These are phyloP conservation scores for Thelephora terrestris DNA, from an alignment of 1,284 basidiomycete species.

Conservation along the genomic window DNA sequence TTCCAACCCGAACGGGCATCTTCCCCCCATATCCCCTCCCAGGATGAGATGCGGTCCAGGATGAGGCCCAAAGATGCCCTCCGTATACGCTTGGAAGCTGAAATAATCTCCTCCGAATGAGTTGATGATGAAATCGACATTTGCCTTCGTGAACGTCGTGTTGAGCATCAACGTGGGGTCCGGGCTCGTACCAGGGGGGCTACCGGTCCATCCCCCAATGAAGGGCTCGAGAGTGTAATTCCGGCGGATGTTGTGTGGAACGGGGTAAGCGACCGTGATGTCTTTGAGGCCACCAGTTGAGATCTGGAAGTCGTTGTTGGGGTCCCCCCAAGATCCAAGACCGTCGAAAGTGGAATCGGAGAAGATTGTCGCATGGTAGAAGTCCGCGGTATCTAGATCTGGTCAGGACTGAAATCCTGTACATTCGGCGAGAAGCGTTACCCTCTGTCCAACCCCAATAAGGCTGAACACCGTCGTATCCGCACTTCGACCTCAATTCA, in stretches of 20 bases:
- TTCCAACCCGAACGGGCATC: too few relatives aligned
- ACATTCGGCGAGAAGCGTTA: too few relatives aligned
- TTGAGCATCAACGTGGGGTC: slow-evolving; percentile 10
- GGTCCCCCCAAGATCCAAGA: slow-evolving; percentile 29
- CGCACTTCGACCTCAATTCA: slow-evolving; percentile 21
- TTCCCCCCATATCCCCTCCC: too few relatives aligned
- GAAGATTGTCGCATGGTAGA: slow-evolving; percentile 22
- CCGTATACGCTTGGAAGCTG: slow-evolving; percentile 26
- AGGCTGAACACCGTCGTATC: too few relatives aligned
- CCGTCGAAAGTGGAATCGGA: slow-evolving; percentile 21
- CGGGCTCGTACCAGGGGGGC: too few relatives aligned
- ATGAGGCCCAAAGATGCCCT: slow-evolving; percentile 19
- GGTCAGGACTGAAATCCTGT: too few relatives aligned
- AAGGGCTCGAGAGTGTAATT: slow-evolving; percentile 28
- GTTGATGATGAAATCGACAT: slow-evolving; percentile 19
- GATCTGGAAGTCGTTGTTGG: slow-evolving; percentile 20
- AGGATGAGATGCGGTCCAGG: slow-evolving; percentile 19
- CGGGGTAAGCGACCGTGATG: slow-evolving; percentile 24
- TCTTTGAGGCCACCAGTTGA: slow-evolving; percentile 23
- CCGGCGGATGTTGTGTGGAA: slow-evolving; percentile 24
- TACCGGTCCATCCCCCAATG: slow-evolving; percentile 2
- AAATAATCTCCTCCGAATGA: slow-evolving; percentile 24
- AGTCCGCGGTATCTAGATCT: slow-evolving; percentile 26
- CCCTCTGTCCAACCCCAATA: slow-evolving; percentile 33
- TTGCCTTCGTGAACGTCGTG: slow-evolving; percentile 20